Conservation (phyloP, 805 yeast genomes). For the Lipomyces spencermartinsiae region DNA sequence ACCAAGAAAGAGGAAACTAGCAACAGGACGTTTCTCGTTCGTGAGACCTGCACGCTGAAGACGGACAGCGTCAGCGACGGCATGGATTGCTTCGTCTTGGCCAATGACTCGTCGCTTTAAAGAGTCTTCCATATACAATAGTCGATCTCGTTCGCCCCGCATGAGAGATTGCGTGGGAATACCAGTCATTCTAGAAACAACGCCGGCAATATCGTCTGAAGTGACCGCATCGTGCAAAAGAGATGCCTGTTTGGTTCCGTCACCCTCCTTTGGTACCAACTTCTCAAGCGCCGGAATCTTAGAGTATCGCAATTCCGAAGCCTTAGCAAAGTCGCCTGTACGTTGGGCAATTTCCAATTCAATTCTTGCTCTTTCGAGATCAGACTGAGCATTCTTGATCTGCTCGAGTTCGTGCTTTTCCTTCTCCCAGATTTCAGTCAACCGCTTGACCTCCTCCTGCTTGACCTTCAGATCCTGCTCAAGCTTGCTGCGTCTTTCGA, state of each 20-base stretch:
- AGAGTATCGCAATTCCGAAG: slow-evolving; percentile 88
- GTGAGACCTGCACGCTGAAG: slow-evolving; percentile 96
- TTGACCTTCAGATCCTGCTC: slow-evolving; percentile 70
- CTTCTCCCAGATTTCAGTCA: slow-evolving; percentile 85
- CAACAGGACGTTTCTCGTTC: slow-evolving; percentile 92
- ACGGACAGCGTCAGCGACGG: slow-evolving; percentile 92
- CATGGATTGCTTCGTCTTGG: slow-evolving; percentile 91
- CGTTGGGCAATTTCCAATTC: slow-evolving; percentile 85
- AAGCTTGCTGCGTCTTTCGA: slow-evolving; percentile 76
- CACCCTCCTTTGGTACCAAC: slow-evolving; percentile 59
- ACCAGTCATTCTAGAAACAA: slow-evolving; percentile 93
- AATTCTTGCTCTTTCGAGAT: slow-evolving; percentile 80
- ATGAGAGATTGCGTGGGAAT: slow-evolving; percentile 89
- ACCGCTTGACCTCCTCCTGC: slow-evolving; percentile 66
- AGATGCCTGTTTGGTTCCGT: slow-evolving; percentile 44
- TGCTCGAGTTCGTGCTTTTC: slow-evolving; percentile 79
- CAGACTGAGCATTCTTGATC: slow-evolving; percentile 79
- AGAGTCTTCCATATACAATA: slow-evolving; percentile 83
- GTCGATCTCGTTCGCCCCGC: slow-evolving; percentile 93
- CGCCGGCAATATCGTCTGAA: slow-evolving; percentile 90
- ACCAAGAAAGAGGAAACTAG: slow-evolving; percentile 94
- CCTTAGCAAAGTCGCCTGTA: slow-evolving; percentile 82
- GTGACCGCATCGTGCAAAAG: slow-evolving; percentile 91
- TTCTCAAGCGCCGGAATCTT: slow-evolving; percentile 80
- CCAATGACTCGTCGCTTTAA: slow-evolving; percentile 84